A percentile compares a stretch with the other conserved stretches of the same genome.
phyloP scores from a whole-genome alignment of 768 basidiomycete genomes.

The Tylopilus rubrobrunneus region DNA sequence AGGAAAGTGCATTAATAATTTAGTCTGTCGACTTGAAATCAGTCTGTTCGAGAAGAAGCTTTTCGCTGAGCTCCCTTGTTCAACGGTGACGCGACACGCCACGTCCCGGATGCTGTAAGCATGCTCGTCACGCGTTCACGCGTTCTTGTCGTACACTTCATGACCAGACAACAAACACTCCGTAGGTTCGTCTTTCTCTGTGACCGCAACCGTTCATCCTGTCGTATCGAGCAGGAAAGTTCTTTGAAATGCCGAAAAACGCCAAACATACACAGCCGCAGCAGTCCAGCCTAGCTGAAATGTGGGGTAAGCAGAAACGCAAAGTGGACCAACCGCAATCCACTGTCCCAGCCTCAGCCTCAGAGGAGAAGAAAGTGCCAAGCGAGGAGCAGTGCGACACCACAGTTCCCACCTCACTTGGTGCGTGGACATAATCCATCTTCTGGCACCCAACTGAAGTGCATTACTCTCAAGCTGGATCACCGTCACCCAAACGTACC shows the following conservation, averaged over 20 bases:
- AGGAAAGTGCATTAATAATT: too few species aligned
- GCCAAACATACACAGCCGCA: conserved; percentile 66
- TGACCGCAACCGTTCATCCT: neutral
- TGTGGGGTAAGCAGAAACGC: conserved; percentile 55
- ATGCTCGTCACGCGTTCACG: conserved; percentile 26
- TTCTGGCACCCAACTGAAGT: conserved; percentile 1
- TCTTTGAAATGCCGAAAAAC: conserved; percentile 69
- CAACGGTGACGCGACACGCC: neutral
- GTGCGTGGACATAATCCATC: conserved; percentile 10
- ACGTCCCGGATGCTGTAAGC: conserved; percentile 3
- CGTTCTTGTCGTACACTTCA: conserved; percentile 27
- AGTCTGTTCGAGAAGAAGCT: too few species aligned
- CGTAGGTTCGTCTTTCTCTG: conserved; percentile 35
- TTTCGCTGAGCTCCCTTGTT: too few species aligned
- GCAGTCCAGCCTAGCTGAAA: conserved; percentile 72
- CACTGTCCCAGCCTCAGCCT: conserved; percentile 19
- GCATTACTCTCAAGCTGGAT: conserved; percentile 34
- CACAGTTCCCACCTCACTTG: neutral
- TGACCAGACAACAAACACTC: conserved; percentile 74
- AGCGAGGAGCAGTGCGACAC: conserved; percentile 6
- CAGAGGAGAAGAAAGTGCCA: conserved; percentile 25
- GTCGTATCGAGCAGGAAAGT: conserved; percentile 49
- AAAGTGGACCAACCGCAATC: conserved; percentile 20
- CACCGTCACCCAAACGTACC: conserved; percentile 21
- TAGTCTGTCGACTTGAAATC: too few species aligned